Evolutionary conservation across 78 protist genomes (phyloP).

Genomic region (slime mould (Dictyostelium discoideum)): DNA sequence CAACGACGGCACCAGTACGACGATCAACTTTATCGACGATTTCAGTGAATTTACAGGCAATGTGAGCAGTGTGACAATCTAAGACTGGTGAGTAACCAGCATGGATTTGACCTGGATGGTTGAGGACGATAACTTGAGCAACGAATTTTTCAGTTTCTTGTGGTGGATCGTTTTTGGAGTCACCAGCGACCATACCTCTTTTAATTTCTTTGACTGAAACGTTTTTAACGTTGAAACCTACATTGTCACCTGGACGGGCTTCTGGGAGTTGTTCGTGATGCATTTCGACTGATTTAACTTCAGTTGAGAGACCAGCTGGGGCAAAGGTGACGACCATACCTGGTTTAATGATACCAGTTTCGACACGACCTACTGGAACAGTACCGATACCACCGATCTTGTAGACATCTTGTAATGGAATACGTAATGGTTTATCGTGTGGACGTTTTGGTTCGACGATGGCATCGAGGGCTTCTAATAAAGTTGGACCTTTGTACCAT

Average conservation of each 20-base stretch:
- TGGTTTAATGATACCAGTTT: constrained; percentile 97
- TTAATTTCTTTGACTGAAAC: constrained; percentile 95
- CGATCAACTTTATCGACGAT: constrained; percentile 93
- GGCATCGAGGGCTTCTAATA: constrained; percentile 93
- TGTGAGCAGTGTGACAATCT: constrained; percentile 99
- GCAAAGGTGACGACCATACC: constrained; percentile 95
- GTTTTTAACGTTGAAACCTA: constrained; percentile 98
- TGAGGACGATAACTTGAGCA: constrained; percentile 98
- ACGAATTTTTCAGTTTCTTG: constrained; percentile 87
- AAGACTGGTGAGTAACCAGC: constrained; percentile 97
- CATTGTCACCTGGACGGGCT: constrained; percentile 98
- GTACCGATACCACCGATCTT: constrained; percentile 99
- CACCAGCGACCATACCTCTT: constrained; percentile 96
- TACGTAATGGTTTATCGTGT: constrained; percentile 97
- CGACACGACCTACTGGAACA: constrained; percentile 98
- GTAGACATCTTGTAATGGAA: constrained; percentile 99
- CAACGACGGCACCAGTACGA: constrained; percentile 91
- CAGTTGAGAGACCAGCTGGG: constrained; percentile 94
- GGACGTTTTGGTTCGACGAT: constrained; percentile 95
- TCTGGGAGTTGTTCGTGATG: constrained; percentile 95
- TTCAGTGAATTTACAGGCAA: constrained; percentile 96
- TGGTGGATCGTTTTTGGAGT: constrained; percentile 95
- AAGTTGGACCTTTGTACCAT: constrained; percentile 96
- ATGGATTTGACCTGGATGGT: constrained; percentile 98
- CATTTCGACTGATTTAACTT: constrained; percentile 98